Evolutionary conservation across 2,329 filamentous ascomycete species (phyloP).

Genomic region (Davidsoniella virescens): DNA sequence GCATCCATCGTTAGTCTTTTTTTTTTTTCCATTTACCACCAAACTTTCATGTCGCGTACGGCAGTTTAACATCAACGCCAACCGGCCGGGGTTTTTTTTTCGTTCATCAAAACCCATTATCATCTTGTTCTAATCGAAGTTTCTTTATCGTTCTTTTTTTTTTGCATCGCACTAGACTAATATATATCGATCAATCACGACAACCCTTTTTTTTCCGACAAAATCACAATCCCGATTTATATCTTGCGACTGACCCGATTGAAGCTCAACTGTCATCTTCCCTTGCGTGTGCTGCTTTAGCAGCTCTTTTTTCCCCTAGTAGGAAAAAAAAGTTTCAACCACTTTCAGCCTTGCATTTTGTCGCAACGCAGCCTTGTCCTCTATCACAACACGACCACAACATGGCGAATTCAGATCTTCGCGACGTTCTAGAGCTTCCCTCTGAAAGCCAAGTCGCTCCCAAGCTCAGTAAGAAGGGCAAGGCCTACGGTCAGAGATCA

Average conservation of each 20-base stretch:
- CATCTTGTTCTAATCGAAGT: no score
- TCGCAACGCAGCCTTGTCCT: background rate
- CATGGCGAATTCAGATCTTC: slow-evolving; percentile 66
- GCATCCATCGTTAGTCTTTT: background rate
- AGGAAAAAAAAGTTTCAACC: slow-evolving; percentile 6
- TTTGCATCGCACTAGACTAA: no score
- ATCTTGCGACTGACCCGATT: no score
- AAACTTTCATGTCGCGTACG: background rate
- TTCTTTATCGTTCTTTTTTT: no score
- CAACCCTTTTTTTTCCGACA: no score
- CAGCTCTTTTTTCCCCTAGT: background rate
- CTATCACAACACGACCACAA: slow-evolving; percentile 16
- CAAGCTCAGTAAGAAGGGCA: slow-evolving; percentile 59
- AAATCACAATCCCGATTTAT: no score
- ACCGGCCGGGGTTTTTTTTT: background rate
- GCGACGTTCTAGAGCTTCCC: slow-evolving; percentile 73
- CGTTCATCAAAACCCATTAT: no score
- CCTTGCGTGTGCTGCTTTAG: background rate
- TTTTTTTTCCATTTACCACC: background rate
- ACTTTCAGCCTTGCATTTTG: slow-evolving; percentile 3
- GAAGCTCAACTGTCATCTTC: background rate
- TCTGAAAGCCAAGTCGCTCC: slow-evolving; percentile 34
- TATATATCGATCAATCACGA: no score
- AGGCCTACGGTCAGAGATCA: slow-evolving; percentile 41
- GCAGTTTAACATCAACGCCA: background rate